These are phyloP conservation scores for Tranzscheliella williamsii DNA, from an alignment of 1,284 basidiomycete species.

Conservation along the genomic window DNA sequence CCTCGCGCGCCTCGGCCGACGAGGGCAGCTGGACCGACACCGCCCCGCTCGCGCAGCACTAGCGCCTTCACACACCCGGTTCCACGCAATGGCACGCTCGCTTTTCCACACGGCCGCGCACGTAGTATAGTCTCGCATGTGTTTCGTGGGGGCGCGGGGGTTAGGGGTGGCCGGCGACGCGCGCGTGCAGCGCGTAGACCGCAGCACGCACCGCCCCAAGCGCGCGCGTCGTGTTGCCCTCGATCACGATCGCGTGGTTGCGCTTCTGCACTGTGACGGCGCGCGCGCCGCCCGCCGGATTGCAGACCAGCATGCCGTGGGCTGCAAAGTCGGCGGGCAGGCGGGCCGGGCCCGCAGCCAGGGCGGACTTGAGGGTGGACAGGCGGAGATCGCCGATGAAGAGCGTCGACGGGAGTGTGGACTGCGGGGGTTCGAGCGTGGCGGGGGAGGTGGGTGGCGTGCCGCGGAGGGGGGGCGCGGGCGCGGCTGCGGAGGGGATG, in stretches of 20 bases:
- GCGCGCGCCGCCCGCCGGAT: conserved; percentile 11
- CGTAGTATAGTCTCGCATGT: too few species aligned
- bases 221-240: conserved; percentile 49
- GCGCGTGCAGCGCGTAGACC: conserved; percentile 53
- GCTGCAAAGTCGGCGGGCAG: conserved; percentile 59
- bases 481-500: neutral
- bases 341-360: conserved; percentile 19
- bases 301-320: conserved; percentile 58
- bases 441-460: neutral
- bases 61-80: too few species aligned
- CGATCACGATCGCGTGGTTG: conserved; percentile 51
- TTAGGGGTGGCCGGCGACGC: conserved; percentile 29
- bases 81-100: too few species aligned
- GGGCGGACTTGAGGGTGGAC: conserved; percentile 44
- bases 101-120: too few species aligned
- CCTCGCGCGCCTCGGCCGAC: too few species aligned
- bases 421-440: neutral
- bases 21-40: too few species aligned
- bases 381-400: conserved; percentile 60
- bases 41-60: too few species aligned
- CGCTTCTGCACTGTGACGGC: conserved; percentile 52
- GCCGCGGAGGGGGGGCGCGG: neutral
- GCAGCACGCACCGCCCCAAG: conserved; percentile 44
- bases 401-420: conserved; percentile 33
- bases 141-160: too few species aligned